A percentile compares a stretch with the other conserved stretches of the same genome.
These are phyloP conservation scores for Penicillium riverlandense DNA, from an alignment of 495 filamentous ascomycete species.

Conservation along the genomic window DNA sequence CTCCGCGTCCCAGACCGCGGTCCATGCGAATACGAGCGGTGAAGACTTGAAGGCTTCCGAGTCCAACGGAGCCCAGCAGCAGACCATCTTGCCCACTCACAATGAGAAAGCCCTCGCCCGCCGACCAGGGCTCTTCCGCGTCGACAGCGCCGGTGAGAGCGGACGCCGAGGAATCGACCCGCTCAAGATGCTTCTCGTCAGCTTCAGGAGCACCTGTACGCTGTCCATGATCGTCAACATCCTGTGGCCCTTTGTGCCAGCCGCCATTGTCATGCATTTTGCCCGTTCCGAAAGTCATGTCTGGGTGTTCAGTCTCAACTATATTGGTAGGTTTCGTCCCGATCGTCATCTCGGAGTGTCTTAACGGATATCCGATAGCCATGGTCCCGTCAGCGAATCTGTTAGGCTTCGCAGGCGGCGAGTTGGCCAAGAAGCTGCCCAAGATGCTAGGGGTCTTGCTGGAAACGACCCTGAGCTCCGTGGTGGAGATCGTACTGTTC, in stretches of 20 bases:
- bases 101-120: conserved; percentile 10
- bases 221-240: conserved; percentile 54
- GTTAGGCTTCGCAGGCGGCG: conserved; percentile 76
- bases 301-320: conserved; percentile 63
- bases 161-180: conserved; percentile 57
- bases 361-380: conserved; percentile 19
- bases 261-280: conserved; percentile 59
- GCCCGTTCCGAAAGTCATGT: conserved; percentile 52
- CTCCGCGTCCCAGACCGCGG: conserved; percentile 1
- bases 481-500: conserved; percentile 80
- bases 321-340: conserved; percentile 27
- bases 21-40: background rate
- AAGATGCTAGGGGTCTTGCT: conserved; percentile 70
- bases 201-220: conserved; percentile 50
- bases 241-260: conserved; percentile 70
- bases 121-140: conserved; percentile 28
- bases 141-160: conserved; percentile 57
- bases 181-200: conserved; percentile 51
- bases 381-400: conserved; percentile 89
- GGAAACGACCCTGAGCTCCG: conserved; percentile 68
- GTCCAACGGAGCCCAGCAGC: conserved; percentile 9
- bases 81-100: conserved; percentile 21
- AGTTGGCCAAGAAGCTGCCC: conserved; percentile 71
- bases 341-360: no score
- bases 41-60: conserved; percentile 1